Evolutionary conservation across 1,284 basidiomycete genomes (phyloP).

Genomic region (Trametes versicolor): DNA sequence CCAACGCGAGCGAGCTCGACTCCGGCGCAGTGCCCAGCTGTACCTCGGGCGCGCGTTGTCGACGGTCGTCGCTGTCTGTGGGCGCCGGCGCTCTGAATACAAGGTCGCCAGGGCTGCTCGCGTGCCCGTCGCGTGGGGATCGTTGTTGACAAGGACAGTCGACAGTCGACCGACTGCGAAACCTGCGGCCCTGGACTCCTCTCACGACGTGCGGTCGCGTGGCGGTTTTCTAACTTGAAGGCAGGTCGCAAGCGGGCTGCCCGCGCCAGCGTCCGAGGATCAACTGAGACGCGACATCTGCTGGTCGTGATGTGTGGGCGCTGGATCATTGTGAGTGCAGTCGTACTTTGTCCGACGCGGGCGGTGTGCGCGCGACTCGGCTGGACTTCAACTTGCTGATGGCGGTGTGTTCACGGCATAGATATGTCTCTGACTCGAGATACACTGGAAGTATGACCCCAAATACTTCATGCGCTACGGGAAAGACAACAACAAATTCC

Average conservation of each 20-base stretch:
- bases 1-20: no score
- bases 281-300: conserved; percentile 11
- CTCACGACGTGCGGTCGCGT: not conserved
- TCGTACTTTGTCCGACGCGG: not conserved
- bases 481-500: not conserved
- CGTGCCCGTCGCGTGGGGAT: conserved; percentile 10
- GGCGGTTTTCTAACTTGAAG: not conserved
- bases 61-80: no score
- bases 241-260: not conserved
- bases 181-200: no score
- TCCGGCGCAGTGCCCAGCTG: no score
- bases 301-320: not conserved
- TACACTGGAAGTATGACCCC: no score
- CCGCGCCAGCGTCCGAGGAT: not conserved
- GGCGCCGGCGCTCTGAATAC: not conserved
- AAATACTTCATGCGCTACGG: not conserved
- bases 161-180: no score
- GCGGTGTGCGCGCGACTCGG: not conserved
- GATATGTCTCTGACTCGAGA: not conserved
- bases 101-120: not conserved
- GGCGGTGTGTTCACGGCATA: not conserved
- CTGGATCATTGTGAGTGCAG: not conserved
- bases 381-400: not conserved
- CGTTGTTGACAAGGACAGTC: no score
- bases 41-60: no score